Base-by-base conservation (phyloP, 805 yeast species). In the Ogataea glucozyma region DNA sequence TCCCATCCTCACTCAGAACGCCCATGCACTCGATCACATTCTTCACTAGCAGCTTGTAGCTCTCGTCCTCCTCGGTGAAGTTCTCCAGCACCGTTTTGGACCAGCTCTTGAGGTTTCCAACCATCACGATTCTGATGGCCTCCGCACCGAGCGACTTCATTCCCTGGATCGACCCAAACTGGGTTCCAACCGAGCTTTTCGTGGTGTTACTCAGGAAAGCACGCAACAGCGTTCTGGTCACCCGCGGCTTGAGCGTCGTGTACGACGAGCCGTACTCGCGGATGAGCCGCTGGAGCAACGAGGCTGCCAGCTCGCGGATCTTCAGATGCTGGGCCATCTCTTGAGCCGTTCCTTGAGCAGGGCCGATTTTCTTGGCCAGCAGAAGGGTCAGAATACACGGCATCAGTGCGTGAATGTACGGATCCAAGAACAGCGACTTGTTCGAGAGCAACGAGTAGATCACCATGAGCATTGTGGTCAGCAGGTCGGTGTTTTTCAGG, bases 351-450 rank as follows among this genome's bases (percentile, higher is more conserved):
- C 51, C 52, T 26, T 48, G 51, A 5, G 52, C 24, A 7, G 58
- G 56, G 3, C 97, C 97, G n/a, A 91, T 76, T 47, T 87, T 79
- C 57, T 89, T 89, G 1, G 98, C 97, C 38, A 93, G 73, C 32
- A 93, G 73, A 16, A 91, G 72, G 0, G 99, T 93, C 52, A 93
- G 72, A 24, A 93, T 83, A 47, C 97, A 88, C n/a, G 99, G 99
- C 87, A 93, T 88, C 53, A 93, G 70, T 1, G 96, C 91, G 67
- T 95, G 99, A 34, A 93, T 88, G 58, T 91, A 91, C 9, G 98
- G 99, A 53, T 91, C 97, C 47, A 91, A 73, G 56, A 89, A 91
- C 29, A 93, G 81, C 16, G 95, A 83, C 41, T 81, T 81, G 65
- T 93, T 93, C 31, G 84, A 80, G 38, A 89, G 72, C 22, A 93